Evolutionary conservation across 495 filamentous ascomycete species (phyloP), one percentile per base, ranked within the genome.

Genomic region (Sordaria brevicollis): DNA sequence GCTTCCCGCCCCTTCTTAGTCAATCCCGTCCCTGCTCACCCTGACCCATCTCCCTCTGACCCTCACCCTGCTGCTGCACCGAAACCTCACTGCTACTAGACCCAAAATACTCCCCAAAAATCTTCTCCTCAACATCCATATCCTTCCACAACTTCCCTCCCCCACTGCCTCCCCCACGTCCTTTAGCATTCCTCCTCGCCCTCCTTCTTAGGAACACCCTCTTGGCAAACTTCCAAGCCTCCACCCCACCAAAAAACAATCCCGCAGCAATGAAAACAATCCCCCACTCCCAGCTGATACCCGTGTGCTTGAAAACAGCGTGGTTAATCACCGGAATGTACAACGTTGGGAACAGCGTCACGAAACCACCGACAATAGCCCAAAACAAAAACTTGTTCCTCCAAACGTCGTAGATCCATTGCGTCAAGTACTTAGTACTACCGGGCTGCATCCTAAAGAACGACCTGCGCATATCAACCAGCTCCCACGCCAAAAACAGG

Each of bases 251-350:
- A 34, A 93, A 82, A 72, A 89, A 92, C 15, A 90, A 72, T 36
- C 86, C 76, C 2, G 85, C 85, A 13, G 85, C 86, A 6, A 84
- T 84, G 49, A 89, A 78, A 0, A 86, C 87, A 21, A 89, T 75
- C 7, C 82, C 87, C 91, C 91, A 92, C 75, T 93, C 90, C 91
- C 90, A 92, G 57, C 72, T 82, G 54, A 93, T 92, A 5, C 84
- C 85, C 3, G 81, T 84, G 71, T 93, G 91, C 76, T 91, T 92
- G 81, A 93, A 93, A 1, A 93, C 90, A 1, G 79, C 76, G 1
- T 79, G 79, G 75, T 92, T 93, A 35, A 93, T 79, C 2, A 85
- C 87, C 0, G 91, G 91, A 25, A 93, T 89, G 73, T 93, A 93
- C 0, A 93, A 83, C 0, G 88, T 86, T 0, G 90, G 90, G 72